Conservation (phyloP, 139 green algal genomes). For the Haematococcus lacustris region DNA sequence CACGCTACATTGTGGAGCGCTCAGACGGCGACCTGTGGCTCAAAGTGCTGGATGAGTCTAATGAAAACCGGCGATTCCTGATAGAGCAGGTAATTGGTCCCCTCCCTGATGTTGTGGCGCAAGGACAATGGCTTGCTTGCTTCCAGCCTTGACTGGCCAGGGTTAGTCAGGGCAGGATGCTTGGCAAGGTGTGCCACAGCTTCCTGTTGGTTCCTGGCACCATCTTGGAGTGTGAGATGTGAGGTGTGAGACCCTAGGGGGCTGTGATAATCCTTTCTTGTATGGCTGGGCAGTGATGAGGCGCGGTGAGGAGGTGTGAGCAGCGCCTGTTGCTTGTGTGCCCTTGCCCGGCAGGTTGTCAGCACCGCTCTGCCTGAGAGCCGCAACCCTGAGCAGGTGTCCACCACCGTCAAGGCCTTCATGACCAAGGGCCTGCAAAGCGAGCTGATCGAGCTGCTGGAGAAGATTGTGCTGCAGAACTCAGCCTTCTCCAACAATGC, state of each 20-base stretch:
- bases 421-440: constrained; percentile 91
- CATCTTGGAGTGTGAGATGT: no score
- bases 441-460: constrained; percentile 98
- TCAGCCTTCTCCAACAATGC: constrained; percentile 94
- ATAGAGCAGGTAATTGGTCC: constrained; percentile 77
- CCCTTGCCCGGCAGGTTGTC: constrained; percentile 69
- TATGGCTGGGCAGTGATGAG: no score
- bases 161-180: no score
- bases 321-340: no score
- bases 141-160: no score
- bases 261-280: no score
- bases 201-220: no score
- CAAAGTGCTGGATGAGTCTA: constrained; percentile 83
- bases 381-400: constrained; percentile 97
- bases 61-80: constrained; percentile 77
- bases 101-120: no score
- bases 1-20: constrained; percentile 90
- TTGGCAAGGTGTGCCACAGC: no score
- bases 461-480: constrained; percentile 99
- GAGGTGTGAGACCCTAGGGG: no score
- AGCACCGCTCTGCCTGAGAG: constrained; percentile 94
- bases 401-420: constrained; percentile 96
- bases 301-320: no score
- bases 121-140: no score
- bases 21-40: constrained; percentile 85